Evolutionary conservation across 1,139 yeast species (phyloP).

Genomic region (Blastobotrys indianensis): DNA sequence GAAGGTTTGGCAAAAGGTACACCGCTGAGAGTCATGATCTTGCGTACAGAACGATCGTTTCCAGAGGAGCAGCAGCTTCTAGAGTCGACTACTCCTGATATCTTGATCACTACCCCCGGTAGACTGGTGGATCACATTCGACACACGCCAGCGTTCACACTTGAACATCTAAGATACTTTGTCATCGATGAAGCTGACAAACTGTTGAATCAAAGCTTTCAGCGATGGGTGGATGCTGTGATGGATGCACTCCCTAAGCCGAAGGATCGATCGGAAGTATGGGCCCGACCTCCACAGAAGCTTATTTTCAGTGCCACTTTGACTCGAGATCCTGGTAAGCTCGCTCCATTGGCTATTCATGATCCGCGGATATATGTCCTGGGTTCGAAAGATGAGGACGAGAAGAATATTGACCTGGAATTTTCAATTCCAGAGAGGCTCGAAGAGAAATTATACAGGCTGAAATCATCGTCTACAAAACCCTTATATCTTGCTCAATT

Average conservation of each 20-base stretch:
- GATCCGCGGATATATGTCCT: slow-evolving; percentile 69
- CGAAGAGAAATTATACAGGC: slow-evolving; percentile 28
- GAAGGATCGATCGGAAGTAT: slow-evolving; percentile 15
- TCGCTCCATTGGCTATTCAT: slow-evolving; percentile 61
- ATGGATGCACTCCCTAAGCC: slow-evolving; percentile 39
- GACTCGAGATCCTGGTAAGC: slow-evolving; percentile 85
- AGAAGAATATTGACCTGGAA: slow-evolving; percentile 41
- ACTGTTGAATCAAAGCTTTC: slow-evolving; percentile 81
- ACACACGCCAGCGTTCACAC: slow-evolving; percentile 30
- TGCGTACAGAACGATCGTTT: slow-evolving; percentile 58
- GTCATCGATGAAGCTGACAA: slow-evolving; percentile 96
- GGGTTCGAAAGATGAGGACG: slow-evolving; percentile 30
- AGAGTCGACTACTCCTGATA: slow-evolving; percentile 54
- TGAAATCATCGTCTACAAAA: slow-evolving; percentile 42
- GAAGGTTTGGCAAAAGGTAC: slow-evolving; percentile 60
- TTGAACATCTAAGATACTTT: slow-evolving; percentile 56
- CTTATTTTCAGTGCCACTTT: slow-evolving; percentile 89
- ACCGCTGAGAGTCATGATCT: slow-evolving; percentile 52
- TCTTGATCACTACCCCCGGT: slow-evolving; percentile 85
- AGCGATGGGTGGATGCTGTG: slow-evolving; percentile 82
- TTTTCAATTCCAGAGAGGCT: slow-evolving; percentile 39
- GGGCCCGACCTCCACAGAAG: slow-evolving; percentile 42
- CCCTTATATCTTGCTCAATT: slow-evolving; percentile 66
- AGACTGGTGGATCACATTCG: slow-evolving; percentile 82
- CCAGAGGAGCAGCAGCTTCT: slow-evolving; percentile 58